Conservation (phyloP, 2,329 filamentous ascomycete species). For the Pseudocercospora musae region DNA sequence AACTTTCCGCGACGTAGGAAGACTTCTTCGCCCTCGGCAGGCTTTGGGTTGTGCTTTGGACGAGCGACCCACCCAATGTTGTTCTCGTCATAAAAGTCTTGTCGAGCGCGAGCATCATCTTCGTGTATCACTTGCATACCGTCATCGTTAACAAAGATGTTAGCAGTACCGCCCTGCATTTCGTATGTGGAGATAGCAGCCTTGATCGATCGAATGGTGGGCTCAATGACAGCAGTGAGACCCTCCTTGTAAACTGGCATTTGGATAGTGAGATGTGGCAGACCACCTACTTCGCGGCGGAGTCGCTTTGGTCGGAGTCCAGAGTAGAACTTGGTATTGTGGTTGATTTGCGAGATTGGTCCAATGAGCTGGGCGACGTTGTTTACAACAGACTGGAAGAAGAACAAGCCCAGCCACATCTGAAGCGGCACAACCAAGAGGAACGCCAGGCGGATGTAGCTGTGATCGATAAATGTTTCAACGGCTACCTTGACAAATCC, state of each 20-base stretch:
- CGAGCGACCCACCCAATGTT: conserved; percentile 51
- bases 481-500: conserved; percentile 57
- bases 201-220: conserved; percentile 39
- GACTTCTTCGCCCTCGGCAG: conserved; percentile 46
- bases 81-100: conserved; percentile 51
- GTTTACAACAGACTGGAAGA: conserved; percentile 46
- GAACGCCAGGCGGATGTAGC: conserved; percentile 55
- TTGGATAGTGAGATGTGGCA: conserved; percentile 56
- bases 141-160: conserved; percentile 67
- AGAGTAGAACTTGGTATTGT: conserved; percentile 48
- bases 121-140: conserved; percentile 60
- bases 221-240: conserved; percentile 39
- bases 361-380: conserved; percentile 44
- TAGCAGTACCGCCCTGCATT: conserved; percentile 60
- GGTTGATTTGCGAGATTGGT: conserved; percentile 43
- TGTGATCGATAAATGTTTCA: conserved; percentile 53
- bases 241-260: conserved; percentile 44
- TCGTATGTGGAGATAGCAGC: conserved; percentile 51
- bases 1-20: conserved; percentile 62
- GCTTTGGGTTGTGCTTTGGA: conserved; percentile 51
- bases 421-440: conserved; percentile 52
- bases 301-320: conserved; percentile 41
- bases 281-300: conserved; percentile 33
- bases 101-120: conserved; percentile 43
- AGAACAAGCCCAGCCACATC: conserved; percentile 57